phyloP scores from a whole-genome alignment of 2,329 filamentous ascomycete species.

The Dryadomyces sulphureus region DNA sequence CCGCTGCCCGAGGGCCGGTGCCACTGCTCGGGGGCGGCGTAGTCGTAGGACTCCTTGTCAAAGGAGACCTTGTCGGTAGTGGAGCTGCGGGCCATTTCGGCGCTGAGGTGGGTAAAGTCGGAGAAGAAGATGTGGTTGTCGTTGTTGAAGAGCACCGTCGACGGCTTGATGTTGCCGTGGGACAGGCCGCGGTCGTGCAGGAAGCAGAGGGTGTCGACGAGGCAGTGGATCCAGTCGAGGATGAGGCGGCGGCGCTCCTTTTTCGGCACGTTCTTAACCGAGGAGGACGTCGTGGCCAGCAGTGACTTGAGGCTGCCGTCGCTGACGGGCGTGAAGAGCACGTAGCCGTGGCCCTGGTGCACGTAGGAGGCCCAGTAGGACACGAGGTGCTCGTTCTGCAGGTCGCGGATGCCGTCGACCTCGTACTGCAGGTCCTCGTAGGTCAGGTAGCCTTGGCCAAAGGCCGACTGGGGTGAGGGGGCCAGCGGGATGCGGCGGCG shows the following conservation, averaged over 20 bases:
- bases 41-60: constrained; percentile 58
- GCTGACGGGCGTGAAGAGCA: constrained; percentile 50
- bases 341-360: constrained; percentile 46
- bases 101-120: constrained; percentile 39
- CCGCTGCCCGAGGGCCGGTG: constrained; percentile 21
- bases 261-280: constrained; percentile 48
- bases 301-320: constrained; percentile 55
- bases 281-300: constrained; percentile 45
- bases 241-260: constrained; percentile 42
- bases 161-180: constrained; percentile 56
- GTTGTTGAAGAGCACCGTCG: constrained; percentile 51
- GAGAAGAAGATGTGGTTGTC: constrained; percentile 53
- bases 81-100: constrained; percentile 23
- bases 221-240: constrained; percentile 62
- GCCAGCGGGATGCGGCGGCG: constrained; percentile 43
- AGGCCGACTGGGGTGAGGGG: constrained; percentile 7
- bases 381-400: constrained; percentile 56
- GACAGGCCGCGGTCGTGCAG: constrained; percentile 49
- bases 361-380: constrained; percentile 59
- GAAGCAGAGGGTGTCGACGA: constrained; percentile 52
- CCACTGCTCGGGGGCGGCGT: constrained; percentile 56
- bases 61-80: constrained; percentile 30
- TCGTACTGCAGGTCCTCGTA: constrained; percentile 44
- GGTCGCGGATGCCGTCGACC: constrained; percentile 38
- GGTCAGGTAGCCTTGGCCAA: constrained; percentile 26